Percentiles rank a stretch among this genome's conserved stretches.
phyloP scores from a whole-genome alignment of 2,329 filamentous ascomycete species.

The Plenodomus lindquistii region DNA sequence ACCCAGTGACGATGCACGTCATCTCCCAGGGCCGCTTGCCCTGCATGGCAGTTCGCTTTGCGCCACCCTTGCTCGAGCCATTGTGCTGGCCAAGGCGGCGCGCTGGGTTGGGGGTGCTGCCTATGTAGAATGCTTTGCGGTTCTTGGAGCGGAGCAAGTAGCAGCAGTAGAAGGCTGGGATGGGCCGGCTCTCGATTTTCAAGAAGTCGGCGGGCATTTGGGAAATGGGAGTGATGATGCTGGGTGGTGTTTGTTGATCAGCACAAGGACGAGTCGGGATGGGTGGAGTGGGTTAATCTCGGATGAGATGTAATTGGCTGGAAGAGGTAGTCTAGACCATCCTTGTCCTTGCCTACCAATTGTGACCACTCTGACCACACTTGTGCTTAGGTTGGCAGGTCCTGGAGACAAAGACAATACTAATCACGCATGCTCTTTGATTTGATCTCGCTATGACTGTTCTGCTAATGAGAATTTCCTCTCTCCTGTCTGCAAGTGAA shows the following conservation, averaged over 20 bases:
- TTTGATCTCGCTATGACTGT: neutral
- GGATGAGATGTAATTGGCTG: neutral
- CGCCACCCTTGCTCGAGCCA: slow-evolving; percentile 79
- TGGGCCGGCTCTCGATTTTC: slow-evolving; percentile 45
- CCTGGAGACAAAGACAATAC: neutral
- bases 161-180: slow-evolving; percentile 90
- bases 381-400: slow-evolving; percentile 1
- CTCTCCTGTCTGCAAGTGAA: too few relatives aligned
- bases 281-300: neutral
- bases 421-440: neutral
- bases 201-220: slow-evolving; percentile 12
- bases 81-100: slow-evolving; percentile 91
- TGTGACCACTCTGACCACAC: neutral
- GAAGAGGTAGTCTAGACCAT: neutral
- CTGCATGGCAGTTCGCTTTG: slow-evolving; percentile 70
- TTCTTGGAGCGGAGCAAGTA: slow-evolving; percentile 88
- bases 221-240: neutral
- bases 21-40: slow-evolving; percentile 78
- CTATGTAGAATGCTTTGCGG: slow-evolving; percentile 77
- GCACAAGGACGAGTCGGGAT: neutral
- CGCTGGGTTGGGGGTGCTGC: slow-evolving; percentile 86
- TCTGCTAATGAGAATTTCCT: neutral
- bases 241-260: neutral
- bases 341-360: neutral
- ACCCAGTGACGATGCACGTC: slow-evolving; percentile 82